phyloP scores from a whole-genome alignment of 2,329 filamentous ascomycete species.

The Paraphaeosphaeria minitans region DNA sequence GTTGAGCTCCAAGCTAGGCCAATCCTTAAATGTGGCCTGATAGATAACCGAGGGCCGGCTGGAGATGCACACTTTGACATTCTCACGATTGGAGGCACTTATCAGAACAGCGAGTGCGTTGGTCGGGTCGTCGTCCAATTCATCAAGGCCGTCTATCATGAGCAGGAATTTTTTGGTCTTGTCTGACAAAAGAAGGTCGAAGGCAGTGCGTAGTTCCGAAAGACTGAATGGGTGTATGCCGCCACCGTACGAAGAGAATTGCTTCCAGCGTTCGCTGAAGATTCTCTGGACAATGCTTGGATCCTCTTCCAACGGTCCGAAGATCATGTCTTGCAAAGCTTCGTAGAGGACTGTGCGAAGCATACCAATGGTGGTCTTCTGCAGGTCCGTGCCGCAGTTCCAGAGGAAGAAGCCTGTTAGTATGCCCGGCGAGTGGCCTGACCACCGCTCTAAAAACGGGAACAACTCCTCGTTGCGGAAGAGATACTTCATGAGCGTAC shows the following conservation, averaged over 20 bases:
- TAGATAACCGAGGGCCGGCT: conserved; percentile 30
- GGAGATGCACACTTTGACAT: conserved; percentile 42
- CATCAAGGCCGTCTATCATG: conserved; percentile 40
- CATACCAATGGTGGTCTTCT: conserved; percentile 32
- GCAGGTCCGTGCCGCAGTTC: conserved; percentile 40
- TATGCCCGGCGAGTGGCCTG: conserved; percentile 32
- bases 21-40: conserved; percentile 29
- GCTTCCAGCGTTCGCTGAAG: conserved; percentile 36
- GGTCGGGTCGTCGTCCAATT: conserved; percentile 29
- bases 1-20: conserved; percentile 30
- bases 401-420: conserved; percentile 55
- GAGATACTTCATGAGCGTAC: conserved; percentile 51
- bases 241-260: conserved; percentile 35
- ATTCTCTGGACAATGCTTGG: conserved; percentile 29
- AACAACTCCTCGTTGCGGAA: conserved; percentile 34
- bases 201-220: conserved; percentile 27
- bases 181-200: conserved; percentile 36
- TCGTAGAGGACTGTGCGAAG: conserved; percentile 37
- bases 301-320: conserved; percentile 35
- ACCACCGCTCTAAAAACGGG: conserved; percentile 35
- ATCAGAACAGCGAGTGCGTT: conserved; percentile 30
- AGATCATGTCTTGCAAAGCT: conserved; percentile 39
- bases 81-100: conserved; percentile 25
- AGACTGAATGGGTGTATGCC: conserved; percentile 29
- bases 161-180: conserved; percentile 38